Conservation (phyloP, 495 filamentous ascomycete genomes). For the Tuber melanosporum region DNA sequence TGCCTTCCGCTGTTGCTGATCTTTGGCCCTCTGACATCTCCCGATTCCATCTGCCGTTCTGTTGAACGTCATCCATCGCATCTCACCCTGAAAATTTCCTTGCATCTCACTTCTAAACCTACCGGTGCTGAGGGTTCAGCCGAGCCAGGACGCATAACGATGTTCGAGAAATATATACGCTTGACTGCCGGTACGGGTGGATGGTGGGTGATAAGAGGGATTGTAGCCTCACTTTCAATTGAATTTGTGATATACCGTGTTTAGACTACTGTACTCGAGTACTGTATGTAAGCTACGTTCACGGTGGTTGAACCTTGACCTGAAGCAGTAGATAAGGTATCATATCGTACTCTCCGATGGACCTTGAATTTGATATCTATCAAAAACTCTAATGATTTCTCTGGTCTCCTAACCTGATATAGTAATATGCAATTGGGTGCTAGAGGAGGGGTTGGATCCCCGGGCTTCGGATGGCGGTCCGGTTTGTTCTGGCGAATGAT, state of each 20-base stretch:
- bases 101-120: neutral
- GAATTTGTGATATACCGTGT: neutral
- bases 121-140: neutral
- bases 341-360: neutral
- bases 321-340: neutral
- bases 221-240: neutral
- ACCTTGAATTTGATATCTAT: neutral
- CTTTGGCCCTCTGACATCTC: neutral
- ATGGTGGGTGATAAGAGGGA: no score
- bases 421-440: neutral
- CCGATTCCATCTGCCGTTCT: neutral
- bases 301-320: neutral
- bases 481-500: neutral
- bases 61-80: neutral
- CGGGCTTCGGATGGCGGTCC: neutral
- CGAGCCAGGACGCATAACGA: neutral
- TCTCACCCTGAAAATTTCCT: no score
- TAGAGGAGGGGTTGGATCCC: neutral
- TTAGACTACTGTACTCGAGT: no score
- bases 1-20: neutral
- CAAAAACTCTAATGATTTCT: neutral
- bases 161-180: neutral
- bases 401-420: neutral
- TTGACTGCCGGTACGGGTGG: no score
- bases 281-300: neutral